Percentiles rank a stretch among this genome's conserved stretches.
Conservation (phyloP, 1,284 basidiomycete species). For the Apiotrichum mycotoxinovorans region DNA sequence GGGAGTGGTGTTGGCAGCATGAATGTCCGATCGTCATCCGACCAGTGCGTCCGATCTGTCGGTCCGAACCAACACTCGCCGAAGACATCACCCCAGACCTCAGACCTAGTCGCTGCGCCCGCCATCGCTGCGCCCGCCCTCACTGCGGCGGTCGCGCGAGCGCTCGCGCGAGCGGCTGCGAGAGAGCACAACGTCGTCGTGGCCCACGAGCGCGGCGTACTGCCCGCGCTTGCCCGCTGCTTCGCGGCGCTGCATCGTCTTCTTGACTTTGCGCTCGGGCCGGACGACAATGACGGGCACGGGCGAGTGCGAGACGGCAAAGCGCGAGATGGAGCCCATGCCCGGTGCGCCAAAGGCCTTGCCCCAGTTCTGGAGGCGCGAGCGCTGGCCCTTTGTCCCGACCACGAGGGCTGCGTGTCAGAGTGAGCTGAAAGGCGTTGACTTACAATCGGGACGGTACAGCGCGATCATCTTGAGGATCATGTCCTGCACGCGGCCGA, state of each 20-base stretch:
- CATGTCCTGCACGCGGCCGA: conserved; percentile 81
- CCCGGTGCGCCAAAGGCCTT: conserved; percentile 58
- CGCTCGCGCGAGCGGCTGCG: conserved; percentile 40
- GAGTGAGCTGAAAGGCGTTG: neutral
- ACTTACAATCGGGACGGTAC: conserved; percentile 79
- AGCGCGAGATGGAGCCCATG: conserved; percentile 56
- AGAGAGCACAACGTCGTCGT: conserved; percentile 36
- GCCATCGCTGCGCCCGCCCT: neutral
- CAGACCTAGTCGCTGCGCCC: neutral
- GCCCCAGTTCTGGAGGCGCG: conserved; percentile 59
- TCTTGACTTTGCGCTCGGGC: conserved; percentile 80
- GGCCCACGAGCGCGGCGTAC: conserved; percentile 54
- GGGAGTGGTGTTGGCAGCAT: too few species aligned
- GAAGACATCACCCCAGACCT: too few species aligned
- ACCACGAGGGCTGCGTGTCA: conserved; percentile 65
- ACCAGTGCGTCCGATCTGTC: too few species aligned
- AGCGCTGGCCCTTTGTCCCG: conserved; percentile 74
- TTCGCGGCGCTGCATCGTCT: conserved; percentile 73
- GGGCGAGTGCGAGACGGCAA: conserved; percentile 82
- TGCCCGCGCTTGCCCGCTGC: conserved; percentile 78
- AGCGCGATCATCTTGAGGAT: conserved; percentile 89
- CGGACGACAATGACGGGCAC: conserved; percentile 87
- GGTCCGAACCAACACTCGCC: too few species aligned
- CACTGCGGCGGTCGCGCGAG: conserved; percentile 1
- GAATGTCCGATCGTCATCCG: too few species aligned